phyloP scores from a whole-genome alignment of 2,329 filamentous ascomycete species.

The Lojkania enalia region DNA sequence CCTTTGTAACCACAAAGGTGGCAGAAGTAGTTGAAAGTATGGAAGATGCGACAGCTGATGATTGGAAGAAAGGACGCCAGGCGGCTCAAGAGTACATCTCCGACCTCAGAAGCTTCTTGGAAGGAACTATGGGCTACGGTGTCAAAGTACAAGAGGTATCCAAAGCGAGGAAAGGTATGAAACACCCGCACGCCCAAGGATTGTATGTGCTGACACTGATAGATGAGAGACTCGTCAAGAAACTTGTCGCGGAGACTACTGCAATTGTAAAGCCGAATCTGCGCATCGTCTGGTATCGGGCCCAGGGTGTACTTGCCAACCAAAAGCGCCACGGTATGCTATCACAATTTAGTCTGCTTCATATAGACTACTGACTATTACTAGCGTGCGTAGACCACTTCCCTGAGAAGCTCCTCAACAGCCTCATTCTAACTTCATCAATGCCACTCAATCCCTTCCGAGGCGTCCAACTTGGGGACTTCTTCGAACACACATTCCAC shows the following conservation, averaged over 20 bases:
- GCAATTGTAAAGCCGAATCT: conserved; percentile 4
- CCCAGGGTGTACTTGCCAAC: conserved; percentile 2
- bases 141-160: conserved; percentile 6
- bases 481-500: conserved; percentile 3
- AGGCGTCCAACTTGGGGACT: conserved; percentile 2
- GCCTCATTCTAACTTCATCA: neutral
- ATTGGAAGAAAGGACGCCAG: neutral
- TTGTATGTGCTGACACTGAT: too few species aligned
- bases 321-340: conserved; percentile 1
- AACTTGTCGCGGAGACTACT: conserved; percentile 5
- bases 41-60: conserved; percentile 1
- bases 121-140: conserved; percentile 1
- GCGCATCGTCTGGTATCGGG: conserved; percentile 2
- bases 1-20: conserved; percentile 1
- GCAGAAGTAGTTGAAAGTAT: conserved; percentile 1
- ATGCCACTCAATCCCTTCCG: conserved; percentile 4
- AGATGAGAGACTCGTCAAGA: conserved; percentile 2
- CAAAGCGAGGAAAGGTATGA: conserved; percentile 1
- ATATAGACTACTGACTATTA: neutral
- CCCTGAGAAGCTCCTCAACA: neutral
- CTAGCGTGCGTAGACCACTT: conserved; percentile 5
- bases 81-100: conserved; percentile 1
- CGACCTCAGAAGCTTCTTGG: neutral
- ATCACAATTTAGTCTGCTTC: neutral
- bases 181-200: too few species aligned